Conservation (phyloP, 208 protist species). For the Leishmania arabica region DNA sequence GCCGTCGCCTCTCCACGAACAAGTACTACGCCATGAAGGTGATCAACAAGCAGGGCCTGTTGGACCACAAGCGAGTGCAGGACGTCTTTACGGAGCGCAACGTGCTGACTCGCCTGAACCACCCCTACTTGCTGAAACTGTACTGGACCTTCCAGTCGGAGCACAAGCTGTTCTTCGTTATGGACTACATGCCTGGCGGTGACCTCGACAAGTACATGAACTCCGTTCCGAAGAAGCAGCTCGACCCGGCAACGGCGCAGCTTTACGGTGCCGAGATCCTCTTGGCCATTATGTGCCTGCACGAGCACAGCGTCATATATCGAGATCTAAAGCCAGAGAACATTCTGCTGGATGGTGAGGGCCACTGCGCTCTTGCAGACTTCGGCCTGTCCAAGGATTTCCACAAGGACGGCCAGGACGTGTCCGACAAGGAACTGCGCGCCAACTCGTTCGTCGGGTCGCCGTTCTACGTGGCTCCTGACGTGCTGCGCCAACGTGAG, state of each 20-base stretch:
- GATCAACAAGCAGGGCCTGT: slow-evolving; percentile 90
- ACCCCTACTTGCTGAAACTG: slow-evolving; percentile 95
- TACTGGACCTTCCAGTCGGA: slow-evolving; percentile 97
- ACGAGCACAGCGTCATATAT: slow-evolving; percentile 95
- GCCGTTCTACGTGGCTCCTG: slow-evolving; percentile 94
- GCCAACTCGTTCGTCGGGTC: slow-evolving; percentile 94
- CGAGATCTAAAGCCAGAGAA: slow-evolving; percentile 95
- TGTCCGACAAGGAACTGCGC: slow-evolving; percentile 72
- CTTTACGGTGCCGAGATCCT: slow-evolving; percentile 96
- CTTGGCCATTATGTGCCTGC: slow-evolving; percentile 92
- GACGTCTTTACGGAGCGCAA: slow-evolving; percentile 93
- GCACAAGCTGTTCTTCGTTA: slow-evolving; percentile 95
- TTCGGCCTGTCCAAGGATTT: slow-evolving; percentile 95
- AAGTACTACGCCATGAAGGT: slow-evolving; percentile 96
- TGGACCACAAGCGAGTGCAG: slow-evolving; percentile 91
- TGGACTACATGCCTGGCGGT: slow-evolving; percentile 96
- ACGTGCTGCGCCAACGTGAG: slow-evolving; percentile 93
- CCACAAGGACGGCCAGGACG: slow-evolving; percentile 78
- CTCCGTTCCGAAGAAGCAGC: slow-evolving; percentile 75
- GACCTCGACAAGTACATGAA: slow-evolving; percentile 95
- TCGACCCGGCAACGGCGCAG: slow-evolving; percentile 84
- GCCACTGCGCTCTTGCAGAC: slow-evolving; percentile 91
- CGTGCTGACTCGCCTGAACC: slow-evolving; percentile 92
- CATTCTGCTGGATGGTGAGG: slow-evolving; percentile 84
- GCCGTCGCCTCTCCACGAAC: slow-evolving; percentile 85